Percentiles rank a stretch among this genome's conserved stretches.
Evolutionary conservation across 805 yeast genomes (phyloP).

Genomic region (Debaryomyces prosopidis): DNA sequence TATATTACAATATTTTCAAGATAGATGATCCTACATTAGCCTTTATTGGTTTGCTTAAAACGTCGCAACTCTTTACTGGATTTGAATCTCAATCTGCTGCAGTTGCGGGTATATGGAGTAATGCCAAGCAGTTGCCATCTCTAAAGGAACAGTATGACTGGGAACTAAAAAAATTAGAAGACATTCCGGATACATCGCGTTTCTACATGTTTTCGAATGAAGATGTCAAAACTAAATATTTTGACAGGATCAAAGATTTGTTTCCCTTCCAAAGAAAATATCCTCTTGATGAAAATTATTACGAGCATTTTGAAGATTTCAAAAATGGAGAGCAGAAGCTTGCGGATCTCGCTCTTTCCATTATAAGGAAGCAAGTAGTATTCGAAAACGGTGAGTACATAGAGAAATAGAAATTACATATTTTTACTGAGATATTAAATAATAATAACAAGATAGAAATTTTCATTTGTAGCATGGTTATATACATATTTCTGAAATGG

Average conservation of each 20-base stretch:
- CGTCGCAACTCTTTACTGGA: constrained; percentile 48
- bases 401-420: background rate
- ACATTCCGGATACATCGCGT: constrained; percentile 18
- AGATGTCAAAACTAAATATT: background rate
- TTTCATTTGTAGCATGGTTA: no score
- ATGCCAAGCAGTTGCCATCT: constrained; percentile 37
- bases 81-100: constrained; percentile 57
- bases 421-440: background rate
- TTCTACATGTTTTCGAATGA: constrained; percentile 25
- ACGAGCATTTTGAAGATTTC: constrained; percentile 1
- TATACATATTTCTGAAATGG: no score
- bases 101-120: constrained; percentile 57
- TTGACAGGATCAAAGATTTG: constrained; percentile 1
- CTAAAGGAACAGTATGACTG: constrained; percentile 38
- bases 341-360: background rate
- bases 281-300: constrained; percentile 2
- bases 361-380: background rate
- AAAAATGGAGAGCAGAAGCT: background rate
- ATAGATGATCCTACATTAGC: constrained; percentile 46
- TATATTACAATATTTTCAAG: constrained; percentile 38
- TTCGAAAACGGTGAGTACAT: background rate
- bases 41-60: constrained; percentile 39
- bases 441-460: no score
- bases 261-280: constrained; percentile 1
- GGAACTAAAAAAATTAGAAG: constrained; percentile 25